These are phyloP conservation scores for Arbutus unedo DNA, from an alignment of 148 eudicot genomes.

Conservation along the genomic window DNA sequence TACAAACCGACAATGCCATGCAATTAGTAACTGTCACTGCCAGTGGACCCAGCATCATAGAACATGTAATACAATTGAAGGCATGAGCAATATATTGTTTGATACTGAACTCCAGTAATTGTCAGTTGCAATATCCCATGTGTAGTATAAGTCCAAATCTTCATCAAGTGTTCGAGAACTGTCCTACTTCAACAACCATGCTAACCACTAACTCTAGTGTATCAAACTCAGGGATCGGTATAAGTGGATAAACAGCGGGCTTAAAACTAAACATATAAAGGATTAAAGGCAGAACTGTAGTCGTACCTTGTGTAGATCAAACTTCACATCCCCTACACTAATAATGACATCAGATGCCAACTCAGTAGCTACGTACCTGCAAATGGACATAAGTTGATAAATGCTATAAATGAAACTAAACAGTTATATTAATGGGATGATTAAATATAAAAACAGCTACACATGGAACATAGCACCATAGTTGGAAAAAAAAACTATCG, in stretches of 20 bases:
- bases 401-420: slow-evolving; percentile 2
- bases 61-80: not conserved
- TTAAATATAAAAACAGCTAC: not conserved
- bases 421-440: not conserved
- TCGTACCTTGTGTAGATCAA: slow-evolving; percentile 86
- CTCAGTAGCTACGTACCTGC: slow-evolving; percentile 88
- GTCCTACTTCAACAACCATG: not conserved
- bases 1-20: not conserved
- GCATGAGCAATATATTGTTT: not conserved
- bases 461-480: not conserved
- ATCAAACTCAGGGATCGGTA: not conserved
- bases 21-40: not conserved
- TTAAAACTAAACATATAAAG: not conserved
- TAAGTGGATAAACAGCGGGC: not conserved
- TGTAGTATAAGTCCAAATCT: not conserved
- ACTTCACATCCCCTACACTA: slow-evolving; percentile 72
- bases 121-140: not conserved
- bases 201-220: not conserved
- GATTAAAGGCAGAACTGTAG: not conserved
- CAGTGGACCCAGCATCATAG: not conserved
- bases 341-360: slow-evolving; percentile 66
- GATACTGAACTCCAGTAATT: not conserved
- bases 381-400: slow-evolving; percentile 9
- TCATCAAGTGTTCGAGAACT: not conserved
- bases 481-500: not conserved